Evolutionary conservation across 768 basidiomycete genomes (phyloP), one percentile per base, ranked within the genome.

Genomic region (Leucogyrophana mollusca): DNA sequence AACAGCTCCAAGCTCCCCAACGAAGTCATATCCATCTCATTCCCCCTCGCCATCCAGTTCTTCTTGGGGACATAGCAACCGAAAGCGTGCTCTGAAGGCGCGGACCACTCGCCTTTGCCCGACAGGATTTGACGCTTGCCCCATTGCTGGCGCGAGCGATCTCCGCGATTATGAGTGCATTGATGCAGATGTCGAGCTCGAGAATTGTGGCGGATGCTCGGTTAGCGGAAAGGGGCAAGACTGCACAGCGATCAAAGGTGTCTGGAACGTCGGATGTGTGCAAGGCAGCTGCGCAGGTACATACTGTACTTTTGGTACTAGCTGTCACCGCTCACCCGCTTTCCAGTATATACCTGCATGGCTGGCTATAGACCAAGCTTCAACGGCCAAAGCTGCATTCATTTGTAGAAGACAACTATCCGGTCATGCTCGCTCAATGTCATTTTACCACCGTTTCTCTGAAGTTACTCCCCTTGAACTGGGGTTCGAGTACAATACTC

Each of bases 191-290:
- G 68, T 67, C 35, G 86, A 90, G 49, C 74, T 90, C 37, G 73
- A 80, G 49, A 82, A 82, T 11, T 91, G 89, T 64, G 89, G 88
- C 51, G 89, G 90, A 22, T 91, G 89, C 59, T 64, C 78, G 2
- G 73, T 78, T 14, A 64, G 76, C n/a, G 80, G 80, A 16, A 58
- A 67, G 34, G 89, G 89, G 20, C 68, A 80, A 61, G 85, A 92
- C 62, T 92, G 88, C 64, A 82, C 81, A 14, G 66, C 73, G 36
- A 88, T 91, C 54, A 50, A 66, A 36, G 79, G 81, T 38, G 81
- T 76, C 16, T 79, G 80, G 76, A 82, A 81, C 58, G 85, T 89
- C 56, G 79, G 77, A n/a, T 93, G 89, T 63, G 73, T 80, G 40
- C 60, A 59, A 49, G 76, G 76, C 23, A 58, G 57, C 48, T 85